A percentile compares a stretch with the other conserved stretches of the same genome.
Conservation (phyloP, 2,329 filamentous ascomycete genomes). For the Ophiocordyceps camponoti-floridani region DNA sequence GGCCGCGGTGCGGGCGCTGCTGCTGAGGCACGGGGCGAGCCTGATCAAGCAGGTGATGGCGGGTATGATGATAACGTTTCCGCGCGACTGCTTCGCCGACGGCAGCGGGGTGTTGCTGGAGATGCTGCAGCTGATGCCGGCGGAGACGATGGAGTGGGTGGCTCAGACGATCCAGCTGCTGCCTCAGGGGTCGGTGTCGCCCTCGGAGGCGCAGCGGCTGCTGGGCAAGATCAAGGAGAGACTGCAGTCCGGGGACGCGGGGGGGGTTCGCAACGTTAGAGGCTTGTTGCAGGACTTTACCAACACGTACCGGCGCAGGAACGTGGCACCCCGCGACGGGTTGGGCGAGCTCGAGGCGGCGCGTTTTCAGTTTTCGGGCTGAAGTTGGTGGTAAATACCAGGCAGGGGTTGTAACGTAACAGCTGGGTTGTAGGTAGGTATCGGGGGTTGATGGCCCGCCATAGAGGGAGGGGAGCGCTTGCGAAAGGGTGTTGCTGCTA, state of each 20-base stretch:
- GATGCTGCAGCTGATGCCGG: conserved; percentile 72
- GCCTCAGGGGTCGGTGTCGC: conserved; percentile 63
- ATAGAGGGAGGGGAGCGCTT: too few relatives aligned
- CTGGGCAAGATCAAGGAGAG: conserved; percentile 66
- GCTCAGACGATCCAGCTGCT: conserved; percentile 69
- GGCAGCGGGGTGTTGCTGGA: conserved; percentile 82
- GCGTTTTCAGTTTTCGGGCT: conserved; percentile 60
- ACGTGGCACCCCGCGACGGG: conserved; percentile 88
- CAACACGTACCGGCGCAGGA: conserved; percentile 78
- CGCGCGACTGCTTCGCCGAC: conserved; percentile 85
- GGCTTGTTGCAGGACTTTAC: conserved; percentile 90
- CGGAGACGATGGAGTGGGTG: conserved; percentile 66
- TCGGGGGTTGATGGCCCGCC: too few relatives aligned
- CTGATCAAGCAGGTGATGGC: conserved; percentile 81
- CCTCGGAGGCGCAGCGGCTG: conserved; percentile 64
- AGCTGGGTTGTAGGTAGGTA: too few relatives aligned
- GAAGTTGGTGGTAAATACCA: too few relatives aligned
- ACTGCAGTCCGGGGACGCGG: conserved; percentile 43
- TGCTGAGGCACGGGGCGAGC: conserved; percentile 52
- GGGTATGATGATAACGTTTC: conserved; percentile 99
- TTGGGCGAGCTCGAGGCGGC: conserved; percentile 73
- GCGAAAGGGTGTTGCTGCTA: too few relatives aligned
- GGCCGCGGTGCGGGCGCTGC: conserved; percentile 52
- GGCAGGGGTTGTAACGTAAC: too few relatives aligned
- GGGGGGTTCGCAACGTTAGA: conserved; percentile 57